Conservation (phyloP, 2,329 filamentous ascomycete genomes). For the Pseudocercospora cruenta region DNA sequence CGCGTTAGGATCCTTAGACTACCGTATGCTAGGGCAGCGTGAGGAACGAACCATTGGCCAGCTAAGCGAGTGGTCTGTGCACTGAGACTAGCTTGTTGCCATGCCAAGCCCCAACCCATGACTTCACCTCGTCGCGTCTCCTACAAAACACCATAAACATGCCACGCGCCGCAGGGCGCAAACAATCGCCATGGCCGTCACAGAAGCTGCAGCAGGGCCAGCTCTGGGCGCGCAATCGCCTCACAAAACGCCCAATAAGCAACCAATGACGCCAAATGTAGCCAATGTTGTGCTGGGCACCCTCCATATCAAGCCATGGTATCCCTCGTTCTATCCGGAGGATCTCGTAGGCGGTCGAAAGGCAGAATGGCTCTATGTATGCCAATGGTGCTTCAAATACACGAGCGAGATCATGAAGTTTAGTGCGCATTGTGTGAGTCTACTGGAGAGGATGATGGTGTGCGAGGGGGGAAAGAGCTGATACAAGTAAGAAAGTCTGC, state of each 20-base stretch:
- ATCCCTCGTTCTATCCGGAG: conserved; percentile 85
- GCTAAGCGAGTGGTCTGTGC: too few relatives aligned
- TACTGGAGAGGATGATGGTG: not conserved
- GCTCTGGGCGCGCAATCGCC: conserved; percentile 21
- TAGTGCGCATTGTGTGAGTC: conserved; percentile 49
- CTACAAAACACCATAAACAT: not conserved
- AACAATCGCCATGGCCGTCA: conserved; percentile 4
- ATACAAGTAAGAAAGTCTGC: conserved; percentile 48
- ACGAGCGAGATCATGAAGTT: conserved; percentile 59
- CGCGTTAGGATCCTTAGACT: too few relatives aligned
- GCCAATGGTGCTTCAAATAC: conserved; percentile 93
- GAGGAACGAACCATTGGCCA: too few relatives aligned
- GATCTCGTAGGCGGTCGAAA: conserved; percentile 53
- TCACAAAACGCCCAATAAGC: conserved; percentile 28
- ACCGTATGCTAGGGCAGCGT: too few relatives aligned
- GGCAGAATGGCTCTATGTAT: conserved; percentile 72
- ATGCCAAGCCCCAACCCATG: not conserved
- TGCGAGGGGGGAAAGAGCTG: conserved; percentile 16
- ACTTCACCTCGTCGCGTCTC: conserved; percentile 1
- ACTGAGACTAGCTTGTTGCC: too few relatives aligned
- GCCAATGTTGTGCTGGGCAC: conserved; percentile 84
- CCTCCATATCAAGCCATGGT: conserved; percentile 86
- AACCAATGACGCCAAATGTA: conserved; percentile 69
- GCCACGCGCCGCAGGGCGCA: conserved; percentile 2
- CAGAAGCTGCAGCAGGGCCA: conserved; percentile 1